These are phyloP conservation scores for Coemansia sp. DNA, from an alignment of 192 early-diverging fungal species.

Conservation along the genomic window DNA sequence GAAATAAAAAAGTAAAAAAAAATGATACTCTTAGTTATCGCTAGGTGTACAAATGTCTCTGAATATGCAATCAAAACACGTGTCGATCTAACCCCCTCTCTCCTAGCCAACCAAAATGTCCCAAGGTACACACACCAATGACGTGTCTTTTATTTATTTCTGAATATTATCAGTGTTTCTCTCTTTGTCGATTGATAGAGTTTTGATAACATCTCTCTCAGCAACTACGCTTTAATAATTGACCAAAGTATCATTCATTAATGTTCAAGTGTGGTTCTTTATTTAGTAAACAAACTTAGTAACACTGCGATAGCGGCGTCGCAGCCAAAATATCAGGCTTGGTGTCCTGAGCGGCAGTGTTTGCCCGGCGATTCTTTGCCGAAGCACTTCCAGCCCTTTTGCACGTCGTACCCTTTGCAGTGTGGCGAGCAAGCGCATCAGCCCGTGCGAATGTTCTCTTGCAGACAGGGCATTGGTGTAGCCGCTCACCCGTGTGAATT, in stretches of 20 bases:
- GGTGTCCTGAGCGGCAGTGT: not conserved
- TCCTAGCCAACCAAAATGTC: too few species aligned
- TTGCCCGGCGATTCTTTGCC: not conserved
- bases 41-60: not conserved
- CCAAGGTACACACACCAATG: too few species aligned
- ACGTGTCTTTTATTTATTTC: too few species aligned
- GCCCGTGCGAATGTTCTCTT: slow-evolving; percentile 47
- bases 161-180: too few species aligned
- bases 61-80: not conserved
- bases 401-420: slow-evolving; percentile 51
- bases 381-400: slow-evolving; percentile 36
- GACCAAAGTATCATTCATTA: too few species aligned
- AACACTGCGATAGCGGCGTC: not conserved
- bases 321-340: not conserved
- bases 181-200: too few species aligned
- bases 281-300: too few species aligned
- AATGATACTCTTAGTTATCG: not conserved
- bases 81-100: not conserved
- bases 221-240: too few species aligned
- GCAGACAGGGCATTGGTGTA: slow-evolving; percentile 63
- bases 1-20: too few species aligned
- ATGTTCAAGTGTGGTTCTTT: too few species aligned
- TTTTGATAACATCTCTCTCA: too few species aligned
- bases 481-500: slow-evolving; percentile 64
- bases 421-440: slow-evolving; percentile 54